phyloP scores from a whole-genome alignment of 768 basidiomycete genomes.

The Chalciporus piperatus region DNA sequence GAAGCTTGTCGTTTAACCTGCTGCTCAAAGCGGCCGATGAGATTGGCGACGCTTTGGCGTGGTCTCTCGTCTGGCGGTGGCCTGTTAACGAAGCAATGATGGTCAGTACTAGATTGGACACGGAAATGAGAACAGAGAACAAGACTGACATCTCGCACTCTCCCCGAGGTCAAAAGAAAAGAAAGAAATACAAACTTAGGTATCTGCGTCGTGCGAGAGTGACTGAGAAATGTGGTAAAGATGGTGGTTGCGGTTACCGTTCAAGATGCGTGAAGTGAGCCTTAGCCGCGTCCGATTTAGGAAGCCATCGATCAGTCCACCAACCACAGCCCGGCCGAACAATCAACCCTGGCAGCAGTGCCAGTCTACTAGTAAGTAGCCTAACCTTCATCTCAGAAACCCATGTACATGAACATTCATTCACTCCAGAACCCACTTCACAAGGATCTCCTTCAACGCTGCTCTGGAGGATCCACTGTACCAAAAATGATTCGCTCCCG shows the following conservation, averaged over 20 bases:
- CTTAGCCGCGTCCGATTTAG: constrained; percentile 15
- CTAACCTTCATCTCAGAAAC: too few species aligned
- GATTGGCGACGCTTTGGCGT: constrained; percentile 82
- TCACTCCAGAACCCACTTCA: constrained; percentile 18
- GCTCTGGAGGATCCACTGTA: constrained; percentile 30
- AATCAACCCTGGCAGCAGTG: constrained; percentile 13
- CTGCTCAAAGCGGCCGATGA: constrained; percentile 86
- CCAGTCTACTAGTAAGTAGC: too few species aligned
- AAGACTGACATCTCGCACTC: constrained; percentile 29
- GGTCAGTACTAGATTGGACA: constrained; percentile 16
- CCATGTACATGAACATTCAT: not conserved
- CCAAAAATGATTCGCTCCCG: constrained; percentile 70
- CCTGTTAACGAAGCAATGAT: constrained; percentile 42
- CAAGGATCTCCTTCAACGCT: constrained; percentile 19
- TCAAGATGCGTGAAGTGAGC: constrained; percentile 9
- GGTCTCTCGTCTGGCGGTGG: constrained; percentile 86
- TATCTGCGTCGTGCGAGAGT: constrained; percentile 5
- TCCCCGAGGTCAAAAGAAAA: constrained; percentile 18
- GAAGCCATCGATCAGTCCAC: too few species aligned
- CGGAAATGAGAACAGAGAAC: not conserved
- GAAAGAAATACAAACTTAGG: constrained; percentile 13
- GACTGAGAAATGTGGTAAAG: constrained; percentile 18
- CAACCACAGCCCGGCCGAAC: not conserved
- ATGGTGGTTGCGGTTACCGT: constrained; percentile 29
- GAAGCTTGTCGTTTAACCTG: constrained; percentile 65